phyloP scores from a whole-genome alignment of 345 rosid genomes.

The Anastatica hierochuntica region DNA sequence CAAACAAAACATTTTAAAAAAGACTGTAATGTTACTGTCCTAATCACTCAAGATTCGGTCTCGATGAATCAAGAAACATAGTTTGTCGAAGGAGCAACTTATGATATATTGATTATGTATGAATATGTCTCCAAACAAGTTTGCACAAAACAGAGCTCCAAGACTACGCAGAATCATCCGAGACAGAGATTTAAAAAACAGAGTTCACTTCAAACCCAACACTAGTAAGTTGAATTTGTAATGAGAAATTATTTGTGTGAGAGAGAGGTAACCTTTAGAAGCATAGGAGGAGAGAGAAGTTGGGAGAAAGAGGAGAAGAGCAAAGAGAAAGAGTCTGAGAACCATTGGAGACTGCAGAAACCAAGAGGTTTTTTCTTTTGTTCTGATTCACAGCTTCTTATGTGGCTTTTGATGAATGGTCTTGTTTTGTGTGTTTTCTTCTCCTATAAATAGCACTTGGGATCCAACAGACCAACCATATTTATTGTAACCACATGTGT shows the following conservation, averaged over 20 bases:
- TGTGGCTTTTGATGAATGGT: constrained; percentile 47
- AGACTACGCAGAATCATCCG: no score
- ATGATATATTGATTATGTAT: not conserved
- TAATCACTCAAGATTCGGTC: no score
- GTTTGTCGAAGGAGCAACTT: not conserved
- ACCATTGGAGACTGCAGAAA: constrained; percentile 42
- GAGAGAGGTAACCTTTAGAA: constrained; percentile 33
- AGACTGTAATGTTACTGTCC: constrained; percentile 7
- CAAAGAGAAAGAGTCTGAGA: constrained; percentile 31
- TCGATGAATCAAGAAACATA: not conserved
- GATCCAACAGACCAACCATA: constrained; percentile 19
- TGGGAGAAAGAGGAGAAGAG: constrained; percentile 27
- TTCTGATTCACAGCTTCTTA: constrained; percentile 24
- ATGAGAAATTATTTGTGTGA: no score
- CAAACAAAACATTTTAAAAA: no score
- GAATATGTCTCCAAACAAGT: no score
- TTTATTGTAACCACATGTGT: no score
- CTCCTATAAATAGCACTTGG: constrained; percentile 22
- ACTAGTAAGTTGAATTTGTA: no score
- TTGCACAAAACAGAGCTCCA: no score
- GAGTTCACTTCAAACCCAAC: no score
- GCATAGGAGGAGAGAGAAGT: constrained; percentile 31
- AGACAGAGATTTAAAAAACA: no score
- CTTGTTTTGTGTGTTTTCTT: constrained; percentile 34
- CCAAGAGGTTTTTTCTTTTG: constrained; percentile 8